phyloP scores from a whole-genome alignment of 441 rosid genomes.

The Populus hybrid region DNA sequence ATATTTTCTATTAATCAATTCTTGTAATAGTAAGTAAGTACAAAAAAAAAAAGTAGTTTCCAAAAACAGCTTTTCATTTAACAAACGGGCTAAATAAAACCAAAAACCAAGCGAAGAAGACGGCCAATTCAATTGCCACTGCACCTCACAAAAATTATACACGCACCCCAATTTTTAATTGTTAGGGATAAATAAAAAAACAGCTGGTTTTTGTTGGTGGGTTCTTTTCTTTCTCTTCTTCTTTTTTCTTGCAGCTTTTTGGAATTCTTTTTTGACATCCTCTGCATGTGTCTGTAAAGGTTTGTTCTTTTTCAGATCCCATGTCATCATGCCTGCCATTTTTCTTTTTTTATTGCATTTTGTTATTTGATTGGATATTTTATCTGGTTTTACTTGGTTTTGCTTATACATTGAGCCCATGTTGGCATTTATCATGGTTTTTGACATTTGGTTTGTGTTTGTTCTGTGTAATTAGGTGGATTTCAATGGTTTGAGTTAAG shows the following conservation, averaged over 20 bases:
- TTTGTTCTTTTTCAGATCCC: conserved; percentile 12
- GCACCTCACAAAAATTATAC: not conserved
- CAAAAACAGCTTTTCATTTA: too few relatives aligned
- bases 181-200: not conserved
- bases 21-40: too few relatives aligned
- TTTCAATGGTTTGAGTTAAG: not conserved
- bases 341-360: not conserved
- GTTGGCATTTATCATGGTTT: not conserved
- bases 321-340: not conserved
- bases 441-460: not conserved
- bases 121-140: conserved; percentile 16
- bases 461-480: not conserved
- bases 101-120: conserved; percentile 1
- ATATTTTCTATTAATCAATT: too few relatives aligned
- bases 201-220: not conserved
- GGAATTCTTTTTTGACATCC: not conserved
- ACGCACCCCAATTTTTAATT: not conserved
- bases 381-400: not conserved
- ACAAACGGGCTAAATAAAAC: too few relatives aligned
- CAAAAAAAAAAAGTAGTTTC: too few relatives aligned
- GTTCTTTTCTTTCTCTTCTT: not conserved
- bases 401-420: not conserved
- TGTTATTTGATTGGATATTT: not conserved
- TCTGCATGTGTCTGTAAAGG: conserved; percentile 12
- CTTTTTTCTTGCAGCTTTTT: not conserved